A percentile compares a stretch with the other conserved stretches of the same genome.
Conservation (phyloP, 1,284 basidiomycete genomes). For the Dichomitus squalens region DNA sequence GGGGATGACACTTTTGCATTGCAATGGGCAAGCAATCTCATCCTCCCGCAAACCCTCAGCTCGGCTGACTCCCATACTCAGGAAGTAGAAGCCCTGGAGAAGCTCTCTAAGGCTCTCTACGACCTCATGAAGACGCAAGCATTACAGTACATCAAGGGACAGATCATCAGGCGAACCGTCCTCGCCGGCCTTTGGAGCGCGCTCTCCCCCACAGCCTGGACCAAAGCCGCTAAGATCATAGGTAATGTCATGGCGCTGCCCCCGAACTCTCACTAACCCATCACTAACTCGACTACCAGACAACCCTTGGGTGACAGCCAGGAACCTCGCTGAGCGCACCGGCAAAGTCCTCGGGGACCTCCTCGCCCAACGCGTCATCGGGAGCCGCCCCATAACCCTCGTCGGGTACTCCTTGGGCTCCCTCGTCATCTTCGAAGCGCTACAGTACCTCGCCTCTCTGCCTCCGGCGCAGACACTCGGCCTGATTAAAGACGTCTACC, state of each 20-base stretch:
- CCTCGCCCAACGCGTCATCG: slow-evolving; percentile 53
- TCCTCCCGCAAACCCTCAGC: background rate
- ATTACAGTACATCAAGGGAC: slow-evolving; percentile 50
- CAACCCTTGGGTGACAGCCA: slow-evolving; percentile 63
- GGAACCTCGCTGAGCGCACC: slow-evolving; percentile 53
- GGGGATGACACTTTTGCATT: slow-evolving; percentile 59
- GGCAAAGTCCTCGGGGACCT: slow-evolving; percentile 57
- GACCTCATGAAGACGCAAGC: slow-evolving; percentile 50
- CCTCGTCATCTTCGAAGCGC: slow-evolving; percentile 55
- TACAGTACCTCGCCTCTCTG: slow-evolving; percentile 40
- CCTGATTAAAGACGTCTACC: slow-evolving; percentile 74
- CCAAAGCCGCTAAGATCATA: slow-evolving; percentile 57
- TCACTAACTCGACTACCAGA: background rate
- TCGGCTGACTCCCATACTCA: slow-evolving; percentile 23
- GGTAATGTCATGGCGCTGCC: slow-evolving; percentile 35
- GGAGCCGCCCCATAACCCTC: slow-evolving; percentile 57
- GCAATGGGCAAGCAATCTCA: slow-evolving; percentile 49
- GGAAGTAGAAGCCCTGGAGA: slow-evolving; percentile 58
- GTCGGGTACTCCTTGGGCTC: slow-evolving; percentile 61
- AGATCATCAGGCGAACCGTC: slow-evolving; percentile 54
- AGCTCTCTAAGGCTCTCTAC: slow-evolving; percentile 50
- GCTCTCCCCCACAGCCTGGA: slow-evolving; percentile 53
- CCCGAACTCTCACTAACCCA: background rate
- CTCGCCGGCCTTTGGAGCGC: slow-evolving; percentile 52
- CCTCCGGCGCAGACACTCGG: slow-evolving; percentile 47